A percentile compares a stretch with the other conserved stretches of the same genome.
Evolutionary conservation across 768 basidiomycete genomes (phyloP).

Genomic region (Gyrodon lividus): DNA sequence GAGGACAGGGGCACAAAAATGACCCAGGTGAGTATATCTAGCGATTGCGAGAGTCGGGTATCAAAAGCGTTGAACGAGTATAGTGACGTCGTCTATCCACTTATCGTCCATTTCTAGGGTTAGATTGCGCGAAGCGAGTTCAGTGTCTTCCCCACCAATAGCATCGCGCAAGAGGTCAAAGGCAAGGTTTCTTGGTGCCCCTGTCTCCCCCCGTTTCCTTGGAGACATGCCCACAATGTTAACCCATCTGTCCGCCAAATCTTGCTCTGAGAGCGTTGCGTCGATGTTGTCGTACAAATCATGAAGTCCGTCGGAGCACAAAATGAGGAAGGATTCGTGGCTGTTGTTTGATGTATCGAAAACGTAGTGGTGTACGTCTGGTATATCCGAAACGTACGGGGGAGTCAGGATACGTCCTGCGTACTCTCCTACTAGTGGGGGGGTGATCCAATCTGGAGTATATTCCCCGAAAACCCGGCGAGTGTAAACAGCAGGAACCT

Average conservation of each 20-base stretch:
- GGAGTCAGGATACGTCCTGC: constrained; percentile 41
- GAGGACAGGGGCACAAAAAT: not conserved
- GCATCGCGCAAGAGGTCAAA: constrained; percentile 41
- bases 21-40: not conserved
- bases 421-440: constrained; percentile 20
- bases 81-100: constrained; percentile 52
- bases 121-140: constrained; percentile 41
- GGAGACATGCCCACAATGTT: constrained; percentile 30
- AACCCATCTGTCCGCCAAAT: constrained; percentile 37
- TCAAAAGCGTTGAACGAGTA: constrained; percentile 42
- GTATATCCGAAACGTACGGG: constrained; percentile 43
- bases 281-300: constrained; percentile 39
- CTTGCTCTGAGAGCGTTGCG: constrained; percentile 18
- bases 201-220: constrained; percentile 17
- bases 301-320: constrained; percentile 47
- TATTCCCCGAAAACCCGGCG: constrained; percentile 28
- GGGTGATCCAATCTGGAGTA: constrained; percentile 24
- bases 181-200: constrained; percentile 34
- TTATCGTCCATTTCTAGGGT: constrained; percentile 51
- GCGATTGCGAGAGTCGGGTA: not conserved
- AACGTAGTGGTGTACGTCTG: constrained; percentile 40
- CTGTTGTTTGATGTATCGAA: constrained; percentile 19
- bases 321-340: constrained; percentile 35
- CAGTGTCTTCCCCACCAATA: constrained; percentile 41
- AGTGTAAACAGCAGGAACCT: constrained; percentile 34